phyloP scores from a whole-genome alignment of 2,329 filamentous ascomycete genomes.

The Penicillium sp. region DNA sequence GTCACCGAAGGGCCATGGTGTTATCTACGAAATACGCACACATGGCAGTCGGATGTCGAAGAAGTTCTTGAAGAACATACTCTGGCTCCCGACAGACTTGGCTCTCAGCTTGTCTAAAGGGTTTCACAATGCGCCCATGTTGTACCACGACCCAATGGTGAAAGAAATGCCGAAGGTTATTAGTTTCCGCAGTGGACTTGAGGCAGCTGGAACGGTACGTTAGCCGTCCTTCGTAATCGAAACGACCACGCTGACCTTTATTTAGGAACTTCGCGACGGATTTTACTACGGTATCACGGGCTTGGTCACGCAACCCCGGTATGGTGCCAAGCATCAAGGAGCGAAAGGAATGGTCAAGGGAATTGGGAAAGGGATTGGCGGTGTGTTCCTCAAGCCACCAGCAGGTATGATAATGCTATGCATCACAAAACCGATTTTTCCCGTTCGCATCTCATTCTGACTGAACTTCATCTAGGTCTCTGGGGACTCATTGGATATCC shows the following conservation, averaged over 20 bases:
- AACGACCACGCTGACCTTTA: not conserved
- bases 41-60: slow-evolving; percentile 49
- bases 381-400: slow-evolving; percentile 74
- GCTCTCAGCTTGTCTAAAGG: slow-evolving; percentile 78
- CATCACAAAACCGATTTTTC: rapidly evolving
- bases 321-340: slow-evolving; percentile 65
- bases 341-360: slow-evolving; percentile 71
- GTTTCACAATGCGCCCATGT: slow-evolving; percentile 79
- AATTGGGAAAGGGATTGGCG: slow-evolving; percentile 78
- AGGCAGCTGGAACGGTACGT: slow-evolving; percentile 57
- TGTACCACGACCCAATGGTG: slow-evolving; percentile 82
- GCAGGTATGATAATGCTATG: slow-evolving; percentile 54
- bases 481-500: slow-evolving; percentile 26
- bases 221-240: not conserved
- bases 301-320: slow-evolving; percentile 72
- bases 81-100: slow-evolving; percentile 82
- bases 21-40: slow-evolving; percentile 7
- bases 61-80: slow-evolving; percentile 67
- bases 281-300: slow-evolving; percentile 80
- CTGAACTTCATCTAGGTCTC: slow-evolving; percentile 10
- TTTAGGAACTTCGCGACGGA: slow-evolving; percentile 66
- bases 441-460: not conserved
- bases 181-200: slow-evolving; percentile 70
- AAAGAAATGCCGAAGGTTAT: slow-evolving; percentile 75
- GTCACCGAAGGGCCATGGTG: not conserved